Percentiles rank a stretch among this genome's conserved stretches.
Evolutionary conservation across 352 stramenopile species (phyloP).

Genomic region (Pythium diclinum): DNA sequence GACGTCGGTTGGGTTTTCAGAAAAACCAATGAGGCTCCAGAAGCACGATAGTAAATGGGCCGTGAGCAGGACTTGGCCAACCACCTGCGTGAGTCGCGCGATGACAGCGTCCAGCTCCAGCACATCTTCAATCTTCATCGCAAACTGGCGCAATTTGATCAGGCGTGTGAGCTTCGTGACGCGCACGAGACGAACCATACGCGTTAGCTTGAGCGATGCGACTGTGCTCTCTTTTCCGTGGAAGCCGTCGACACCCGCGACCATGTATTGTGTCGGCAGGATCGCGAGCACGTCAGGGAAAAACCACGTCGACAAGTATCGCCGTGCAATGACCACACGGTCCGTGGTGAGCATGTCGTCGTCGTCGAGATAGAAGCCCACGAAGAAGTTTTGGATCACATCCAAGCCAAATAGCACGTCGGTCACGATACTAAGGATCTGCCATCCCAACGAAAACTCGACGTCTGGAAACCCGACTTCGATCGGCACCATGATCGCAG

Average conservation of each 20-base stretch:
- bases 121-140: slow-evolving; percentile 64
- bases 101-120: slow-evolving; percentile 66
- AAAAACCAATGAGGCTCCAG: slow-evolving; percentile 70
- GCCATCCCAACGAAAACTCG: slow-evolving; percentile 31
- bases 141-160: slow-evolving; percentile 69
- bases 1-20: slow-evolving; percentile 27
- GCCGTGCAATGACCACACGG: slow-evolving; percentile 39
- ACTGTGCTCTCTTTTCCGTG: slow-evolving; percentile 37
- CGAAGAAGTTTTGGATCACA: slow-evolving; percentile 69
- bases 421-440: slow-evolving; percentile 28
- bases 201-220: slow-evolving; percentile 60
- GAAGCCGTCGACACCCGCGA: slow-evolving; percentile 18
- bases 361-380: slow-evolving; percentile 62
- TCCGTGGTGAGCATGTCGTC: slow-evolving; percentile 56
- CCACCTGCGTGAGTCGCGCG: slow-evolving; percentile 55
- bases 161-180: slow-evolving; percentile 70
- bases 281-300: slow-evolving; percentile 46
- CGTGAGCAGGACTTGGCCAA: slow-evolving; percentile 64
- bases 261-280: slow-evolving; percentile 52
- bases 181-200: slow-evolving; percentile 58
- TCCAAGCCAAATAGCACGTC: slow-evolving; percentile 66
- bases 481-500: slow-evolving; percentile 61
- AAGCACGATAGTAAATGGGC: slow-evolving; percentile 77
- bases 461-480: slow-evolving; percentile 72
- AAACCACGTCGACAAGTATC: slow-evolving; percentile 65